Percentiles rank a stretch among this genome's conserved stretches.
These are phyloP conservation scores for Lactarius pseudohatsudake DNA, from an alignment of 768 basidiomycete genomes.

Conservation along the genomic window DNA sequence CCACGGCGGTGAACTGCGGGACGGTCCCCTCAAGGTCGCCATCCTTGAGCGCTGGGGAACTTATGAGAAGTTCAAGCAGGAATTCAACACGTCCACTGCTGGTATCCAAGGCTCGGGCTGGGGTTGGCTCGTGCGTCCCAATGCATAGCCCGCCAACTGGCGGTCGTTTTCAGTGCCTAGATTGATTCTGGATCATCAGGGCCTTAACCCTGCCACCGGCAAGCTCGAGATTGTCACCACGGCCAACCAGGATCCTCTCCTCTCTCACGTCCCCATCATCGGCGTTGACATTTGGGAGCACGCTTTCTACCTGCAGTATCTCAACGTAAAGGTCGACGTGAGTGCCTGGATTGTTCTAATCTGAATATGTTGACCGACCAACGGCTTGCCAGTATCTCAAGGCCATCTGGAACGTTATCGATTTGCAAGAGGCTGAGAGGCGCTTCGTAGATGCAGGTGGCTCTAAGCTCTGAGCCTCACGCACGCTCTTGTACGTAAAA, in stretches of 20 bases:
- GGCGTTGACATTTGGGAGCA: slow-evolving; percentile 97
- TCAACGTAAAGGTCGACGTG: slow-evolving; percentile 92
- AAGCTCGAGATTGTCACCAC: slow-evolving; percentile 88
- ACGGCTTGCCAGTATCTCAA: slow-evolving; percentile 56
- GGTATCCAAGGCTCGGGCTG: slow-evolving; percentile 93
- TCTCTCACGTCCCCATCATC: slow-evolving; percentile 75
- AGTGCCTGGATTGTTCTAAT: slow-evolving; percentile 37
- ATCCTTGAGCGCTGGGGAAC: slow-evolving; percentile 65
- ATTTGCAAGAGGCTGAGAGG: slow-evolving; percentile 74
- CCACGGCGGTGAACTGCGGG: slow-evolving; percentile 53
- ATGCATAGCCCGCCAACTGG: background rate
- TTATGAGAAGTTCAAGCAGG: slow-evolving; percentile 68
- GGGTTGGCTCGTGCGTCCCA: slow-evolving; percentile 86
- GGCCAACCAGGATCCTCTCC: slow-evolving; percentile 92
- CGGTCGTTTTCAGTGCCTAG: background rate
- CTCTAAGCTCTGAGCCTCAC: slow-evolving; percentile 39
- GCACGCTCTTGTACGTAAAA: background rate
- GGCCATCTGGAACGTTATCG: slow-evolving; percentile 72
- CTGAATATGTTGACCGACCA: background rate
- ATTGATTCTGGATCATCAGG: slow-evolving; percentile 43
- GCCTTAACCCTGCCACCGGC: slow-evolving; percentile 62
- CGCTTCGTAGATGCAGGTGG: slow-evolving; percentile 50
- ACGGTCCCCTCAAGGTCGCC: slow-evolving; percentile 66
- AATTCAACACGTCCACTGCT: slow-evolving; percentile 83
- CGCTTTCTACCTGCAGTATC: slow-evolving; percentile 94